A percentile compares a stretch with the other conserved stretches of the same genome.
Evolutionary conservation across 345 rosid species (phyloP).

Genomic region (Litchi chinensis): DNA sequence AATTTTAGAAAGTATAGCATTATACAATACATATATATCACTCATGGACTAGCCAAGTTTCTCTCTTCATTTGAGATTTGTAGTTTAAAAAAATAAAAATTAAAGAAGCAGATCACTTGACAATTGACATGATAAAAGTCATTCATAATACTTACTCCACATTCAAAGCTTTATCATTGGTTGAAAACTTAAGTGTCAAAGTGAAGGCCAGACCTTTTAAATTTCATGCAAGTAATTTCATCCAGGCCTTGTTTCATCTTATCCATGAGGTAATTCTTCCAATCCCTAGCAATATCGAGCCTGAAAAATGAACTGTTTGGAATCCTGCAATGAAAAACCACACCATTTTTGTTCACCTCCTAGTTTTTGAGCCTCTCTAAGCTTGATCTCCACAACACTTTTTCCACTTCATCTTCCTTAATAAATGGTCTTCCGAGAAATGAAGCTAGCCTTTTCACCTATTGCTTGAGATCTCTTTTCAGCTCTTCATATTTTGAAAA

Average conservation of each 20-base stretch:
- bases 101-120: too few relatives aligned
- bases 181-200: neutral
- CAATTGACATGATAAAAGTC: too few relatives aligned
- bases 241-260: slow-evolving; percentile 31
- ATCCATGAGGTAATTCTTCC: slow-evolving; percentile 28
- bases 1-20: too few relatives aligned
- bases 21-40: too few relatives aligned
- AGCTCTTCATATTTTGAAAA: slow-evolving; percentile 47
- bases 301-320: slow-evolving; percentile 36
- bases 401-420: slow-evolving; percentile 33
- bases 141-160: too few relatives aligned
- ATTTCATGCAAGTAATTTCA: slow-evolving; percentile 11
- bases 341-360: slow-evolving; percentile 42
- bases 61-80: too few relatives aligned
- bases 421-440: slow-evolving; percentile 28
- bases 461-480: slow-evolving; percentile 22
- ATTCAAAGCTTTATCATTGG: too few relatives aligned
- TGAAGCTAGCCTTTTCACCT: slow-evolving; percentile 29
- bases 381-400: slow-evolving; percentile 35
- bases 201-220: slow-evolving; percentile 31
- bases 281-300: slow-evolving; percentile 41
- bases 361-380: slow-evolving; percentile 45
- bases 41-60: too few relatives aligned
- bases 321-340: slow-evolving; percentile 26
- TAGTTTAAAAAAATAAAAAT: too few relatives aligned